A percentile compares a stretch with the other conserved stretches of the same genome.
These are phyloP conservation scores for Lindgomyces ingoldianus DNA, from an alignment of 495 filamentous ascomycete genomes.

Conservation along the genomic window DNA sequence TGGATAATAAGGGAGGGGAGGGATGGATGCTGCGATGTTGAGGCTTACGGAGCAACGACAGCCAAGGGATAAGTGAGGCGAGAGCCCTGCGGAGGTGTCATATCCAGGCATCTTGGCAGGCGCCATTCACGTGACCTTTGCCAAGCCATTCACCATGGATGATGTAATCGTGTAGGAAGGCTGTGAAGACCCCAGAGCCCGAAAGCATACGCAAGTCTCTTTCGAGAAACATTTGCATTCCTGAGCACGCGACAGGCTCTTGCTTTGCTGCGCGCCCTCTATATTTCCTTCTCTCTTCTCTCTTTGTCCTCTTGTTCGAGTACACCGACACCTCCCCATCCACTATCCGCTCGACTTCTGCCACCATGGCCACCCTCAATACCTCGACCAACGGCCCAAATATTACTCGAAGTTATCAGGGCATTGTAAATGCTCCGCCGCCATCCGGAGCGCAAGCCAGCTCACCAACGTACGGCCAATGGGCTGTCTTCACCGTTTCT, in stretches of 20 bases:
- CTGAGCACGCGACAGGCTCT: not conserved
- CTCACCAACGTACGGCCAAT: conserved; percentile 74
- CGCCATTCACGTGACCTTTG: no score
- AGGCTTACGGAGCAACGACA: not conserved
- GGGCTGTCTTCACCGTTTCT: conserved; percentile 90
- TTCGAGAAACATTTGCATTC: not conserved
- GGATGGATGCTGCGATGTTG: not conserved
- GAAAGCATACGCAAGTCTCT: not conserved
- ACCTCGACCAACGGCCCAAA: conserved; percentile 86
- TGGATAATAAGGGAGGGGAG: conserved; percentile 4
- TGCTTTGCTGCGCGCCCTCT: not conserved
- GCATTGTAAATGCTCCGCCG: conserved; percentile 72
- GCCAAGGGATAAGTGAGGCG: conserved; percentile 28
- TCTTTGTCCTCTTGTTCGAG: not conserved
- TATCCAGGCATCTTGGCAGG: no score
- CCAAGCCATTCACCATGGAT: not conserved
- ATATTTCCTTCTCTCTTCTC: not conserved
- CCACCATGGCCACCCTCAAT: conserved; percentile 86
- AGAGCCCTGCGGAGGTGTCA: not conserved
- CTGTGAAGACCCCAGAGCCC: not conserved
- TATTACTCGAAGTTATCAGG: conserved; percentile 89
- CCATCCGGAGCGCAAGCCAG: conserved; percentile 64
- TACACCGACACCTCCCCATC: not conserved
- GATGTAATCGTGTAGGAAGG: not conserved
- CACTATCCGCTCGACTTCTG: not conserved